Base-by-base conservation (phyloP, 805 yeast genomes). In the Isabelozyma heimii region DNA sequence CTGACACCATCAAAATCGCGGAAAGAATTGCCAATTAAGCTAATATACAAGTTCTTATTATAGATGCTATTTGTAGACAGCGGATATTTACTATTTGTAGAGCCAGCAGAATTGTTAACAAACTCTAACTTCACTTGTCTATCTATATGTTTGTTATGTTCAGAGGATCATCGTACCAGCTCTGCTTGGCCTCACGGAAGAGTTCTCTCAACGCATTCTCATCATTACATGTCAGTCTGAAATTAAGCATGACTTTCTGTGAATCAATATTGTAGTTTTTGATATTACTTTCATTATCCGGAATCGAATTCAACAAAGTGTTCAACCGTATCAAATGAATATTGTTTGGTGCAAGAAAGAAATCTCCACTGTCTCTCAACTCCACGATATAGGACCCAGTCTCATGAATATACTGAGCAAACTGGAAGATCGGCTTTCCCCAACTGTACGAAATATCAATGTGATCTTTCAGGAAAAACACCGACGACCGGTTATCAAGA, bases 321-420 rank as follows among this genome's bases (percentile, higher is more conserved):
- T 85, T 84, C 13, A 84, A 80, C 49, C 97, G 75, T 0, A 92
- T 81, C 38, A 91, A 79, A 60, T 89, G 92, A 26, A 89, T 79
- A 60, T 91, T 88, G 60, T 91, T 91, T 2, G 97, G 96, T 1
- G 96, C 95, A 60, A 91, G 69, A 57, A 87, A 84, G 53, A 90
- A 77, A 46, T 82, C 85, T 17, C 96, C 94, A 55, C 82, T 84
- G 38, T 83, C 89, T 54, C 91, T 74, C 30, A 92, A 74, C 65
- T 92, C 97, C 1, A 94, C 96, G 47, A 94, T 82, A 58, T 91
- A 89, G 0, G 89, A 84, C 2, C 99, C 99, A 0, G 96, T 83
- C 50, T 76, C 79, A 64, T 94, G 99, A 45, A 94, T 85, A 61
- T 87, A 95, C 66, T 94, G 99, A 1, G 89, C 90, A 65, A 81